phyloP scores from a whole-genome alignment of 148 eudicot species.

The Chenopodium quinoa region DNA sequence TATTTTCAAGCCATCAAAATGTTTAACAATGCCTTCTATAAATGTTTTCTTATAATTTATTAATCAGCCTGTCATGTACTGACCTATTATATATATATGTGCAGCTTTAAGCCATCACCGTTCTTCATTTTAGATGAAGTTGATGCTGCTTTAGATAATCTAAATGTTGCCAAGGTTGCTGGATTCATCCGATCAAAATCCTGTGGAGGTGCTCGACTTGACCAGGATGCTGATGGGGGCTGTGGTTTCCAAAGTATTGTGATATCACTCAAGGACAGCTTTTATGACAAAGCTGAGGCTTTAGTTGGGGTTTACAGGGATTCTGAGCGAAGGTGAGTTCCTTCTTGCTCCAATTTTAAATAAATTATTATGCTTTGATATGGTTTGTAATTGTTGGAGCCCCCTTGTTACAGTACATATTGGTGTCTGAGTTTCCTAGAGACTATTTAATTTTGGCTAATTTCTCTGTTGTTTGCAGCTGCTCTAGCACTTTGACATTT shows the following conservation, averaged over 20 bases:
- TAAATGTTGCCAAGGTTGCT: slow-evolving; percentile 96
- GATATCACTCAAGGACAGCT: slow-evolving; percentile 92
- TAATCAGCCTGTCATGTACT: not conserved
- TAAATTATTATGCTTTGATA: not conserved
- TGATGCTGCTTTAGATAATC: slow-evolving; percentile 94
- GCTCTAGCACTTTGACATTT: slow-evolving; percentile 89
- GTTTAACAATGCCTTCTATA: not conserved
- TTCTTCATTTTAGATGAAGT: slow-evolving; percentile 98
- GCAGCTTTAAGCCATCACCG: slow-evolving; percentile 90
- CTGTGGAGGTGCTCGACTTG: slow-evolving; percentile 53
- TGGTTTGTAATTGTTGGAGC: not conserved
- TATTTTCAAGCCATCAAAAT: not conserved
- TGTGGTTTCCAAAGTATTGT: slow-evolving; percentile 96
- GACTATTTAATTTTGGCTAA: not conserved
- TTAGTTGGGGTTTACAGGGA: slow-evolving; percentile 96
- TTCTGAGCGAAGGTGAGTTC: slow-evolving; percentile 64
- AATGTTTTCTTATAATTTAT: not conserved
- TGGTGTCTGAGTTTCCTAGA: not conserved
- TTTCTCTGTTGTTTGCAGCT: slow-evolving; percentile 46
- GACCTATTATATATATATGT: not conserved
- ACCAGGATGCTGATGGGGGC: slow-evolving; percentile 53
- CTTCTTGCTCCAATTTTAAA: not conserved
- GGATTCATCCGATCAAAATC: slow-evolving; percentile 96
- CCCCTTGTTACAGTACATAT: not conserved
- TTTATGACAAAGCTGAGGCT: slow-evolving; percentile 99